Base-by-base conservation (phyloP, 2,329 filamentous ascomycete species). In the Colletotrichum sp. region DNA sequence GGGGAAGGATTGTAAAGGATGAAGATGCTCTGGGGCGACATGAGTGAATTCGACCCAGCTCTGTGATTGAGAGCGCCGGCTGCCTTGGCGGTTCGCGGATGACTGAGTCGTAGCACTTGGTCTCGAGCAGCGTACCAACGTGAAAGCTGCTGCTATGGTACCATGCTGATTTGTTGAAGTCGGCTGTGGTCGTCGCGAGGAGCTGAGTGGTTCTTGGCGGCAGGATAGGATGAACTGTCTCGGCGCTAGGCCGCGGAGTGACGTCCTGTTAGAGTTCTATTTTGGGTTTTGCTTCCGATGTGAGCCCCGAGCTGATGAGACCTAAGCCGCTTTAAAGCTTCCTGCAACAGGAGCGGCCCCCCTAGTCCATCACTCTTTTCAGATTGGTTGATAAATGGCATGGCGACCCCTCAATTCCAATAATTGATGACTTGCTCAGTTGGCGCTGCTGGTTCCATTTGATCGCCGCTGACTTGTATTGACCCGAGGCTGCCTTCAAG, bases 151-250 rank as follows among this genome's bases (percentile, higher is more conserved):
- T 56, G 13, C 55, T 16, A 28, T 26, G 14, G 7, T 3, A 28
- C 13, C 21, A 58, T 4, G 16, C 24, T 28, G 26, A 58, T 28
- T 26, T 2, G 24, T 58, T 7, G 26, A 26, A 16, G 55, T 26
- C 8, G 58, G 7, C 30, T 14, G n/a, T 62, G 10, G 28, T 24
- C 18, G 18, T 62, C 1, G 18, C 16, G 34, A 64, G 18, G 34
- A 64, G 34, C n/a, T 34, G 13, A 34, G 32, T 34, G 24, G 32
- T n/a, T 43, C 32, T 28, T 34, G 43, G 30, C 16, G 26, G 16
- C 24, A 30, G 43, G 30, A 58, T 48, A 48, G 34, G 66, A 73
- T 58, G 71, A 73, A 73, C 71, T 28, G 34, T n/a, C 59, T 18
- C 34, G 62, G 69, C 32, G 14, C 28, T 14, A 43, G 43, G 38